Conservation (phyloP, 1,284 basidiomycete species). For the Marasmius fiardii region DNA sequence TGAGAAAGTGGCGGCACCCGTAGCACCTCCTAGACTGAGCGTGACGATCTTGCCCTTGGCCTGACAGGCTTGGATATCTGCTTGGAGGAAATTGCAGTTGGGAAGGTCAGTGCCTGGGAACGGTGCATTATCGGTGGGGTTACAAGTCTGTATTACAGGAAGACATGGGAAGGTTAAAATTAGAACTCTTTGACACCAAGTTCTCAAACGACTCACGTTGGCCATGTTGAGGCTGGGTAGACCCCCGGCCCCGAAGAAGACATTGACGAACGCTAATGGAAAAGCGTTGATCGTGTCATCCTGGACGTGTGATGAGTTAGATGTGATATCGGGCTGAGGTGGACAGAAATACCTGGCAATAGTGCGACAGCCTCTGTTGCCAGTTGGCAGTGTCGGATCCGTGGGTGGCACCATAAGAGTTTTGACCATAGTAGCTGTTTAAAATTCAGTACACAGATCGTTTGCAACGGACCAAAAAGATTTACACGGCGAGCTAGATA, state of each 20-base stretch:
- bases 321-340: background rate
- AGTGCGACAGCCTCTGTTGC: slow-evolving; percentile 46
- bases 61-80: slow-evolving; percentile 59
- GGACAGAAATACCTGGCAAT: slow-evolving; percentile 39
- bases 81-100: slow-evolving; percentile 51
- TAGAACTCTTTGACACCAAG: background rate
- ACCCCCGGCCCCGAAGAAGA: slow-evolving; percentile 52
- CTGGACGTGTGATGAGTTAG: background rate
- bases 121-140: slow-evolving; percentile 30
- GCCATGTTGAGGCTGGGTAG: slow-evolving; percentile 59
- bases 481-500: slow-evolving; percentile 30
- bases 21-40: slow-evolving; percentile 61
- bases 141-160: slow-evolving; percentile 42
- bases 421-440: slow-evolving; percentile 37
- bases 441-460: background rate
- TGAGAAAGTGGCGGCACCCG: slow-evolving; percentile 46
- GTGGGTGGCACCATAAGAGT: slow-evolving; percentile 55
- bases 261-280: slow-evolving; percentile 57
- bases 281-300: slow-evolving; percentile 51
- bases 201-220: slow-evolving; percentile 37
- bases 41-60: slow-evolving; percentile 64
- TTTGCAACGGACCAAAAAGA: background rate
- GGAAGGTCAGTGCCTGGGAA: slow-evolving; percentile 57
- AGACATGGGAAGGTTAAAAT: background rate
- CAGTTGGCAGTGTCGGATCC: slow-evolving; percentile 37